Evolutionary conservation across 2,329 filamentous ascomycete species (phyloP).

Genomic region (Trichoderma oligosporum): DNA sequence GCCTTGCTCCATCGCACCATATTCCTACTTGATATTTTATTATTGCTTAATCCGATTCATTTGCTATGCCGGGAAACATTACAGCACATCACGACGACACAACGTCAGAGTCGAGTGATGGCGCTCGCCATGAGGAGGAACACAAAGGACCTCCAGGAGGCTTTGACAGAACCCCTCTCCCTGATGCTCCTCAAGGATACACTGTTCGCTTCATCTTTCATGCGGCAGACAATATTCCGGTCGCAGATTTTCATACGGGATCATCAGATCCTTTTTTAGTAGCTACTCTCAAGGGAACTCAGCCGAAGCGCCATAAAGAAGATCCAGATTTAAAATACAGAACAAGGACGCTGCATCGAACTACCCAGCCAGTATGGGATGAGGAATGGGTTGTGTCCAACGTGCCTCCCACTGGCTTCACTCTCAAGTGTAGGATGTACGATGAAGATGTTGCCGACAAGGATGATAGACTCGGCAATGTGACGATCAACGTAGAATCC

Average conservation of each 20-base stretch:
- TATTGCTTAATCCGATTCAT: neutral
- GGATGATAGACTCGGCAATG: slow-evolving; percentile 84
- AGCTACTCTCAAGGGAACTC: slow-evolving; percentile 67
- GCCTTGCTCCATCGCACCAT: slow-evolving; percentile 1
- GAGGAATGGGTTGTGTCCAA: slow-evolving; percentile 86
- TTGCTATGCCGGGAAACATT: slow-evolving; percentile 5
- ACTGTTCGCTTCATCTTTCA: slow-evolving; percentile 84
- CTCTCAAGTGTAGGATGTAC: slow-evolving; percentile 79
- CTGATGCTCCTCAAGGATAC: slow-evolving; percentile 70
- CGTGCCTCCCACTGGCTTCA: slow-evolving; percentile 74
- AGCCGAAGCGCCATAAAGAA: slow-evolving; percentile 79
- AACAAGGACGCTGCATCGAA: slow-evolving; percentile 70
- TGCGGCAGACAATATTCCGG: slow-evolving; percentile 73
- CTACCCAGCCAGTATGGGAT: slow-evolving; percentile 75
- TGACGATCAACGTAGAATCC: slow-evolving; percentile 61
- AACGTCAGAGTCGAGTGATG: slow-evolving; percentile 7
- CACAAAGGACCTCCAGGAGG: slow-evolving; percentile 62
- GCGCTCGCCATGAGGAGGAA: slow-evolving; percentile 18
- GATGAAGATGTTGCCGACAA: slow-evolving; percentile 86
- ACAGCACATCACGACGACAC: slow-evolving; percentile 12
- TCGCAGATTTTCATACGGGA: slow-evolving; percentile 71
- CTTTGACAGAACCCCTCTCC: slow-evolving; percentile 75
- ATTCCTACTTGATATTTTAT: neutral
- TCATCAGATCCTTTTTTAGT: slow-evolving; percentile 81
- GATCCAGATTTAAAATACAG: slow-evolving; percentile 72